phyloP scores from a whole-genome alignment of 2,329 filamentous ascomycete species.

The Sphaceloma murrayae region DNA sequence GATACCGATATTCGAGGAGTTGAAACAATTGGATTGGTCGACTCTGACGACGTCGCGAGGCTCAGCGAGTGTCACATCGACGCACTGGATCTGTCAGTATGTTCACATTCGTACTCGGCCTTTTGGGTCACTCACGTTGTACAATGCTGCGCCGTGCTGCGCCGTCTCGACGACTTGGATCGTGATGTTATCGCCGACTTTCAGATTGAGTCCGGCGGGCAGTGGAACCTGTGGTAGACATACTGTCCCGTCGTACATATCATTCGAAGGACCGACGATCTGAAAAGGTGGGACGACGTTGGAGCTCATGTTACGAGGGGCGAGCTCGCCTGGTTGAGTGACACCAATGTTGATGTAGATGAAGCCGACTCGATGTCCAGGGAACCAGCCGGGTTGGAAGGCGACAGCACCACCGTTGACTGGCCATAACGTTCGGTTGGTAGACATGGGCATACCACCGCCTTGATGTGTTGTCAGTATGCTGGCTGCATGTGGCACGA shows the following conservation, averaged over 20 bases:
- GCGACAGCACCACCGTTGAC: slow-evolving; percentile 75
- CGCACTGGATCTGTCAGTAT: slow-evolving; percentile 53
- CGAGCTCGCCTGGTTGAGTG: slow-evolving; percentile 34
- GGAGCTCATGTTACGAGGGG: slow-evolving; percentile 79
- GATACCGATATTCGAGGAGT: slow-evolving; percentile 67
- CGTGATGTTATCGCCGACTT: slow-evolving; percentile 77
- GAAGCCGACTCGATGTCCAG: slow-evolving; percentile 70
- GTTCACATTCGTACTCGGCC: neutral
- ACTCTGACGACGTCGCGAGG: slow-evolving; percentile 66
- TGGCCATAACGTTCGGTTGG: slow-evolving; percentile 88
- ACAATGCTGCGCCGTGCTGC: slow-evolving; percentile 72
- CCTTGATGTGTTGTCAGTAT: slow-evolving; percentile 43
- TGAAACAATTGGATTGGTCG: slow-evolving; percentile 78
- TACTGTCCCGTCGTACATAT: slow-evolving; percentile 70
- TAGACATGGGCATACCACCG: slow-evolving; percentile 67
- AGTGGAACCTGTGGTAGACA: slow-evolving; percentile 85
- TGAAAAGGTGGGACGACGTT: slow-evolving; percentile 73
- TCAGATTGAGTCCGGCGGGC: slow-evolving; percentile 59
- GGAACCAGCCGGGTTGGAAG: slow-evolving; percentile 93
- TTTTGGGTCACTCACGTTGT: slow-evolving; percentile 51
- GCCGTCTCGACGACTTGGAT: slow-evolving; percentile 82
- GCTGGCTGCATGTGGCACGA: neutral
- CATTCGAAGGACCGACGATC: slow-evolving; percentile 69
- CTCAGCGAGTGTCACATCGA: slow-evolving; percentile 85
- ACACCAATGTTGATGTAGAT: slow-evolving; percentile 89